Evolutionary conservation across 805 yeast genomes (phyloP), one percentile per base, ranked within the genome.

Genomic region (Wickerhamomyces canadensis): DNA sequence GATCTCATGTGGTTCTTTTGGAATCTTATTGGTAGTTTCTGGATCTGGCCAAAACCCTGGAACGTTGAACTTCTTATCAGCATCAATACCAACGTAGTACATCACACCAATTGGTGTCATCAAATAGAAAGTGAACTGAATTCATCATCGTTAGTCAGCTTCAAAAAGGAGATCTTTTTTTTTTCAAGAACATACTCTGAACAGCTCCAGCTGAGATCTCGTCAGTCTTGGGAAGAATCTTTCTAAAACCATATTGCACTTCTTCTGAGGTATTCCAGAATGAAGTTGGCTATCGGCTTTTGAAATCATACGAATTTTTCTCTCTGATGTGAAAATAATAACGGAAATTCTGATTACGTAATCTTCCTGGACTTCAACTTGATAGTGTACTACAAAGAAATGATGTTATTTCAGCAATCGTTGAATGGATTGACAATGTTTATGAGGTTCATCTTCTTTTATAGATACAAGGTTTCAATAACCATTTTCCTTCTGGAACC

Each of bases 41-140:
- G 96, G 96, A 58, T 88, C 97, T 3, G 98, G 98, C 95, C 96
- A 88, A 62, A 86, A 89, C 16, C 96, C 96, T 8, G 95, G 94
- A 33, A 88, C 80, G 55, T 87, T 85, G 59, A 89, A 78, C 65
- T 87, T 89, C 51, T 70, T 76, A 59, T 89, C 95, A 2, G 97
- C 83, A 51, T 89, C 89, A 27, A 83, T 74, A 56, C 98, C 97
- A 31, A 87, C 89, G 51, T 83, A 89, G 61, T 86, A 82, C 98
- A 89, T 89, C 54, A 87, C 83, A n/a, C 76, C 72, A 33, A 89
- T 84, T 0, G 98, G 98, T 1, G 94, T 77, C 49, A 87, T 65
- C 31, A 89, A 74, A 57, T 84, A 89, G 54, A 88, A 82, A 0
- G 95, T 78, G 62, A 87, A 86, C 80, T 80, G 6, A 3, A n/a